A percentile compares a stretch with the other conserved stretches of the same genome.
These are phyloP conservation scores for Tetrahymena elliotti DNA, from an alignment of 73 alveolate species.

Conservation along the genomic window DNA sequence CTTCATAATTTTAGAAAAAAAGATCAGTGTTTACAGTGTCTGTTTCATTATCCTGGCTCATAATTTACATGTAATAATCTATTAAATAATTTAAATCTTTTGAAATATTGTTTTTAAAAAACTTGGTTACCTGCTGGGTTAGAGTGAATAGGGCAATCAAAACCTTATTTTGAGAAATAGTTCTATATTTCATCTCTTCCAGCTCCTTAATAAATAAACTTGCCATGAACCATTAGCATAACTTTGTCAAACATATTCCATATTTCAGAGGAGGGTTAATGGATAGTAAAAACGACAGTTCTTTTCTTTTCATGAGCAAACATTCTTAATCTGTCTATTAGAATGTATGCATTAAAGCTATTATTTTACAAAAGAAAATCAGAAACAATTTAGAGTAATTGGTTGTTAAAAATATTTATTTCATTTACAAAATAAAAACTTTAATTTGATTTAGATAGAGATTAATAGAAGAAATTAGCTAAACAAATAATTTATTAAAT, in stretches of 20 bases:
- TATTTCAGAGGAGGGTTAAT: slow-evolving; percentile 64
- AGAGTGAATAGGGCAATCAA: not conserved
- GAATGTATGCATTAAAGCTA: not conserved
- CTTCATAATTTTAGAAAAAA: not conserved
- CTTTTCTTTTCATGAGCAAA: slow-evolving; percentile 24
- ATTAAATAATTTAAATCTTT: not conserved
- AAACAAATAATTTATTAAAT: too few species aligned
- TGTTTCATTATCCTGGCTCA: not conserved
- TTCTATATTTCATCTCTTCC: not conserved
- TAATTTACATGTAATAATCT: not conserved
- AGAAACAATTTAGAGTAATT: not conserved
- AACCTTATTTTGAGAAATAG: not conserved
- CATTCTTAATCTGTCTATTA: not conserved
- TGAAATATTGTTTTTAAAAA: not conserved
- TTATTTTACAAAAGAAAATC: too few species aligned
- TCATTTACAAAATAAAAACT: too few species aligned
- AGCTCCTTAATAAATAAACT: slow-evolving; percentile 48
- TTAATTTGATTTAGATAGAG: too few species aligned
- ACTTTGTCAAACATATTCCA: slow-evolving; percentile 16
- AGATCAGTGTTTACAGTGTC: not conserved
- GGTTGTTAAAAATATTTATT: not conserved
- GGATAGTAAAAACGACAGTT: slow-evolving; percentile 61
- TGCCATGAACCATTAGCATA: slow-evolving; percentile 51
- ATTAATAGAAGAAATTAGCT: too few species aligned
- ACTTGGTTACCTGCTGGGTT: not conserved